Base-by-base conservation (phyloP, 768 basidiomycete species). In the Leccinum subgranulosum region DNA sequence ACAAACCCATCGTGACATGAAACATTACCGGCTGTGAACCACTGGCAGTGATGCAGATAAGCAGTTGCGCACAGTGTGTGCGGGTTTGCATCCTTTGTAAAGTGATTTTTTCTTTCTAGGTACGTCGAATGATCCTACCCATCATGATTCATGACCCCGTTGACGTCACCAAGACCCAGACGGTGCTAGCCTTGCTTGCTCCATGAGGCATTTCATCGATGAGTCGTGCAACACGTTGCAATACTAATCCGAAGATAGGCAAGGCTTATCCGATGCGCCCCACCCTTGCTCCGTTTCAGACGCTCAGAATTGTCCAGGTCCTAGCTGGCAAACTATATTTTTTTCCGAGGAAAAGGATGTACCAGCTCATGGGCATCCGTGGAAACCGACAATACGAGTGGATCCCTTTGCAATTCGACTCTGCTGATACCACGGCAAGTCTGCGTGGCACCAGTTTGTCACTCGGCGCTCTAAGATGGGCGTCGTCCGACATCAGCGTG, bases 151-250 rank as follows among this genome's bases (percentile, higher is more conserved):
- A 31, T 31, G 29, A 31, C 31, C 17, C 41, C 17, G 41, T 19
- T 17, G 41, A 43, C 19, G 41, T 43, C 19, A 19, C 41, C 17
- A 19, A 43, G 19, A 3, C 17, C 19, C 41, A 19, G 41, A 19
- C 15, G 11, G 31, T 19, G n/a, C 41, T 19, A 9, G 17, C 41
- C 41, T 43, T 11, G 41, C 41, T 43, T 19, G 41, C 17, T 19
- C 46, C 46, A 47, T n/a, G 47, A 48, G 47, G 47, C 47, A 46
- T 39, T 31, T 49, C 50, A 39, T 48, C 51, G 50, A 56, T 36
- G 28, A 41, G 51, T 50, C 55, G 55, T 48, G n/a, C 9, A 10
- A 52, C 67, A 67, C 58, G 64, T 55, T 62, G 57, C 54, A 52
- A 23, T 17, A 28, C 34, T 25, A 25, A 64, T 41, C 45, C 29